Conservation (phyloP, 106 monocot genomes). For the Platanthera guangdongensis region DNA sequence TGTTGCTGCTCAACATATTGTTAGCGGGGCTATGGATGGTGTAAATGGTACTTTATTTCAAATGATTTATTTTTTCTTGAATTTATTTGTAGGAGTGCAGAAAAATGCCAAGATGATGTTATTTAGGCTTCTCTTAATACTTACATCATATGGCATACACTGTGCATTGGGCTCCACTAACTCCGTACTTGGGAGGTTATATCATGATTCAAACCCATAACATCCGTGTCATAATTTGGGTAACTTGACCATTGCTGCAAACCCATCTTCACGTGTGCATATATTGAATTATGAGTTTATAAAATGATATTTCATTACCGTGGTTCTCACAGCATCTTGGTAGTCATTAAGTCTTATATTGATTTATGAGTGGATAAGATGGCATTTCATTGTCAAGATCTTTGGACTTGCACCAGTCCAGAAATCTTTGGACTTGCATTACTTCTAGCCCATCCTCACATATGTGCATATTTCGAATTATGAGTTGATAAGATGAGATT, state of each 20-base stretch:
- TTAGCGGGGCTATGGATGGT: conserved; percentile 90
- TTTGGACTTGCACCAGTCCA: not conserved
- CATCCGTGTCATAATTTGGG: not conserved
- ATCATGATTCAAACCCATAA: not conserved
- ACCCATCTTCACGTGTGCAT: not conserved
- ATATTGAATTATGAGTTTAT: not conserved
- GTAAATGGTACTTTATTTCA: conserved; percentile 58
- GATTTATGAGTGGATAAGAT: not conserved
- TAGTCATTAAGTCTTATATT: not conserved
- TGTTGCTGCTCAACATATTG: conserved; percentile 92
- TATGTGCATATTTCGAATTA: not conserved
- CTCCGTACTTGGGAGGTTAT: not conserved
- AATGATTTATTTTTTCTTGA: not conserved
- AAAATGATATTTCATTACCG: not conserved
- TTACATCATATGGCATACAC: not conserved
- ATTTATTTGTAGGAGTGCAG: not conserved
- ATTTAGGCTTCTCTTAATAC: not conserved
- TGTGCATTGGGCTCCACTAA: not conserved
- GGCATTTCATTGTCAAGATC: too few relatives aligned
- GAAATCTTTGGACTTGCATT: not conserved
- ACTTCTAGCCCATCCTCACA: not conserved
- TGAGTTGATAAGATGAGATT: not conserved
- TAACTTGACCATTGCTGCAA: not conserved
- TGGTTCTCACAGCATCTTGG: not conserved
- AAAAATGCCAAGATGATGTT: not conserved